Percentiles rank a stretch among this genome's conserved stretches.
Conservation (phyloP, 495 filamentous ascomycete genomes). For the Saxispiralis lemnorum region DNA sequence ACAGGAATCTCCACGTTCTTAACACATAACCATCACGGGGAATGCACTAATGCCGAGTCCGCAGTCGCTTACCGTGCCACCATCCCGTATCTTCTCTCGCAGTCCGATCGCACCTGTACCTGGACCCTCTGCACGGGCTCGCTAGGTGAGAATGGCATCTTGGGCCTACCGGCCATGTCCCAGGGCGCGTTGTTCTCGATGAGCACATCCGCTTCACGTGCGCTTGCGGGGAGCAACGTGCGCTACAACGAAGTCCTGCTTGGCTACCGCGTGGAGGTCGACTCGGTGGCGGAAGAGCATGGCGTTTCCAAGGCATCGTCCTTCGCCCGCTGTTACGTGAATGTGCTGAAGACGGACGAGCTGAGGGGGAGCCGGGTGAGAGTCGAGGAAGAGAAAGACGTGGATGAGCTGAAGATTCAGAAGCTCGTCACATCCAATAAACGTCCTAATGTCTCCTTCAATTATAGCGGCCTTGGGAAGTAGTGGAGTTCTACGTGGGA, state of each 20-base stretch:
- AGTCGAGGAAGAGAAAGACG: not conserved
- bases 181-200: slow-evolving; percentile 27
- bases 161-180: slow-evolving; percentile 20
- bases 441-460: too few relatives aligned
- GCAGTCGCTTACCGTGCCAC: slow-evolving; percentile 27
- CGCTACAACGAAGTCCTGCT: slow-evolving; percentile 29
- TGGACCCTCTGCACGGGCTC: slow-evolving; percentile 28
- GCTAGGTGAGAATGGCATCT: slow-evolving; percentile 20
- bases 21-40: not conserved
- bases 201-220: slow-evolving; percentile 20
- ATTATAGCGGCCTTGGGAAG: too few relatives aligned
- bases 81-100: slow-evolving; percentile 25
- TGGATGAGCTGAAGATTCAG: slow-evolving; percentile 2
- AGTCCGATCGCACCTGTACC: slow-evolving; percentile 20
- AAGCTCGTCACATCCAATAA: too few relatives aligned
- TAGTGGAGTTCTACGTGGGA: too few relatives aligned
- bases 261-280: slow-evolving; percentile 22
- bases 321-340: slow-evolving; percentile 13
- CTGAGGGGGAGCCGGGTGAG: not conserved
- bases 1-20: not conserved
- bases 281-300: slow-evolving; percentile 16
- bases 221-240: slow-evolving; percentile 24
- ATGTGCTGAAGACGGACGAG: slow-evolving; percentile 4
- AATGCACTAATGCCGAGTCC: slow-evolving; percentile 1
- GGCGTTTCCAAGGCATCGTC: slow-evolving; percentile 16